phyloP scores from a whole-genome alignment of 1,284 basidiomycete genomes.

The Boletus semigastroideus region DNA sequence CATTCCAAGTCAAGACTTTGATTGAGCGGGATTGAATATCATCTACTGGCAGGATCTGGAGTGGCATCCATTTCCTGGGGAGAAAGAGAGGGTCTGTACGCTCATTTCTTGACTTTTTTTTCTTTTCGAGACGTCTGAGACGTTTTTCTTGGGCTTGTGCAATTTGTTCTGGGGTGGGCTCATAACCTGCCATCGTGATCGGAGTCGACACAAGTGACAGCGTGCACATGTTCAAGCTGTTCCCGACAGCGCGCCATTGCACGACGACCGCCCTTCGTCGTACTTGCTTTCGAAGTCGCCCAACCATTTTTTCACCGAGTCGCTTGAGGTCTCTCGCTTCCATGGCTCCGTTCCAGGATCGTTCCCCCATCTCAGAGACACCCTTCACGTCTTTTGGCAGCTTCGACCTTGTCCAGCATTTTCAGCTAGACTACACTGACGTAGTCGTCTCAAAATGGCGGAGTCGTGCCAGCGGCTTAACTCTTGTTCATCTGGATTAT shows the following conservation, averaged over 20 bases:
- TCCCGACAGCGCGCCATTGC: constrained; percentile 38
- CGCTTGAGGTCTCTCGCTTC: constrained; percentile 24
- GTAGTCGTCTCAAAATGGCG: constrained; percentile 83
- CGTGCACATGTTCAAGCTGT: constrained; percentile 19
- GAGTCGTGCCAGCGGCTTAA: constrained; percentile 77
- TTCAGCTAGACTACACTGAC: constrained; percentile 75
- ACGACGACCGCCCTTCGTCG: constrained; percentile 28
- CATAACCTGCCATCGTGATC: constrained; percentile 12
- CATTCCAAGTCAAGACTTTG: constrained; percentile 78
- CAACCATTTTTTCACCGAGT: constrained; percentile 8
- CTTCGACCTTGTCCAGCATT: constrained; percentile 74
- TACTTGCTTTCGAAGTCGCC: constrained; percentile 14
- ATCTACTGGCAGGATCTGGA: constrained; percentile 23
- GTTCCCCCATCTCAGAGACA: constrained; percentile 9
- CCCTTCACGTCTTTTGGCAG: constrained; percentile 50
- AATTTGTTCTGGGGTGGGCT: constrained; percentile 53
- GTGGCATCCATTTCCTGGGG: constrained; percentile 52
- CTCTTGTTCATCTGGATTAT: constrained; percentile 80
- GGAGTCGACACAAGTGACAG: not conserved
- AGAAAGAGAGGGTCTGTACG: constrained; percentile 35
- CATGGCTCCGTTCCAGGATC: constrained; percentile 30
- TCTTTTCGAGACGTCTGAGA: constrained; percentile 48
- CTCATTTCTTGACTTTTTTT: constrained; percentile 13
- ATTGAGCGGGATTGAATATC: constrained; percentile 29
- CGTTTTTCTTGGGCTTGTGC: constrained; percentile 49